Conservation (phyloP, 495 filamentous ascomycete genomes). For the Wilcoxina mikolae region DNA sequence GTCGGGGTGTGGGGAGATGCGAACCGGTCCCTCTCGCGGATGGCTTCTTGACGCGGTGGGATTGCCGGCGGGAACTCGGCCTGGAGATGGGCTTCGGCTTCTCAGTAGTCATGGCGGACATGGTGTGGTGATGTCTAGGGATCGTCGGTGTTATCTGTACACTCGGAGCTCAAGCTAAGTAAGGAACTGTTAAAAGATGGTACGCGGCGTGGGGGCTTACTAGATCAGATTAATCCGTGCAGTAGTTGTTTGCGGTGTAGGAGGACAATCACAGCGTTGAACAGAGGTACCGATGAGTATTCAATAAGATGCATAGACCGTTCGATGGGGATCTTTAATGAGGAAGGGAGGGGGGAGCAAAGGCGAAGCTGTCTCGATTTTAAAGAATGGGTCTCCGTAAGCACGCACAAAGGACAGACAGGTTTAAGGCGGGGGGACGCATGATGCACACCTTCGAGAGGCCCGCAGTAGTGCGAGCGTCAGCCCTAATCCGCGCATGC, state of each 20-base stretch:
- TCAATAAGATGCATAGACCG: slow-evolving; percentile 1
- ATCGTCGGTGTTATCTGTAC: too few relatives aligned
- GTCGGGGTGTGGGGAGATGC: neutral
- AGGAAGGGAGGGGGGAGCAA: neutral
- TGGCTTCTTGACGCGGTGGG: neutral
- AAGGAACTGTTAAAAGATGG: neutral
- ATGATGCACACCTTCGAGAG: neutral
- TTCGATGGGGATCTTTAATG: neutral
- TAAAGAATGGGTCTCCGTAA: too few relatives aligned
- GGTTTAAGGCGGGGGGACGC: neutral
- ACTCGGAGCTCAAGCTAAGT: neutral
- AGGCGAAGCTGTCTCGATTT: neutral
- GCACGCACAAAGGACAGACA: too few relatives aligned
- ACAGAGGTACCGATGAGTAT: neutral
- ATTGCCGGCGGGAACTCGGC: neutral
- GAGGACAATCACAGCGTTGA: neutral
- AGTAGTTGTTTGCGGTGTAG: neutral
- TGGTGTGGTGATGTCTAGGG: neutral
- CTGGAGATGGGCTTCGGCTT: neutral
- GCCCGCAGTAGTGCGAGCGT: neutral
- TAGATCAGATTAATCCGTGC: neutral
- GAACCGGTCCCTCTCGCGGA: neutral
- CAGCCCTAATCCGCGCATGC: slow-evolving; percentile 1
- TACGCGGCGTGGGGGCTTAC: neutral
- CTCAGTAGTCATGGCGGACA: neutral